Base-by-base conservation (phyloP, 805 yeast genomes). In the Candida mattraensis region DNA sequence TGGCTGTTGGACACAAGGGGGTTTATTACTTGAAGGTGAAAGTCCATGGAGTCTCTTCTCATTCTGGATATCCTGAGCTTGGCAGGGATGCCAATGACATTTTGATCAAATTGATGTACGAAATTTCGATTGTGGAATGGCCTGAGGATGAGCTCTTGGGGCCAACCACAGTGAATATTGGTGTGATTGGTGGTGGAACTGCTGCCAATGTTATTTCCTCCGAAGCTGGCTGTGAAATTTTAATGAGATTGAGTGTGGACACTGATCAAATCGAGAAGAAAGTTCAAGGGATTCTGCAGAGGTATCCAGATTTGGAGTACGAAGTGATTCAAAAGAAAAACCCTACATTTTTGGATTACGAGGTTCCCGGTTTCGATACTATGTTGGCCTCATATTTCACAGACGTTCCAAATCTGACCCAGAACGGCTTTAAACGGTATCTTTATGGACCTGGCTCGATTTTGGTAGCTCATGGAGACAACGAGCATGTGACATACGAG, bases 1-100 rank as follows among this genome's bases (percentile, higher is more conserved):
- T 82, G 14, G 86, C 83, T 10, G 73, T 72, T 5, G 88, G 87
- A 9, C 89, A 82, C 52, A 82, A 82, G 56, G 87, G 87, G 11
- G 60, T 67, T 23, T 72, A 64, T 28, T 47, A 61, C 34, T 69
- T 72, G 22, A 51, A 62, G 5, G 40, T 78, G 17, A 41, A 54
- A 12, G 75, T 70, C n/a, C 46, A 52, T n/a, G 87, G 87, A 3
- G 64, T 67, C 36, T 73, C 85, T 2, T 62, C 78, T 4, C 88
- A 82, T 51, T 74, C 82, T 3, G 87, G 87, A 1, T 80, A 81
- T 55, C 89, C 89, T 7, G 74, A 80, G 30, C 61, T 77, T 24
- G 88, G 88, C 3, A 56, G 78, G 35, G 76, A 76, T 41, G 85
- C 88, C 3, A 72, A 76, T 33, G 74, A 71, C 33, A 72, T 72